A percentile compares a stretch with the other conserved stretches of the same genome.
Evolutionary conservation across 129 eudicot genomes (phyloP).

Genomic region (Helianthus annuus): DNA sequence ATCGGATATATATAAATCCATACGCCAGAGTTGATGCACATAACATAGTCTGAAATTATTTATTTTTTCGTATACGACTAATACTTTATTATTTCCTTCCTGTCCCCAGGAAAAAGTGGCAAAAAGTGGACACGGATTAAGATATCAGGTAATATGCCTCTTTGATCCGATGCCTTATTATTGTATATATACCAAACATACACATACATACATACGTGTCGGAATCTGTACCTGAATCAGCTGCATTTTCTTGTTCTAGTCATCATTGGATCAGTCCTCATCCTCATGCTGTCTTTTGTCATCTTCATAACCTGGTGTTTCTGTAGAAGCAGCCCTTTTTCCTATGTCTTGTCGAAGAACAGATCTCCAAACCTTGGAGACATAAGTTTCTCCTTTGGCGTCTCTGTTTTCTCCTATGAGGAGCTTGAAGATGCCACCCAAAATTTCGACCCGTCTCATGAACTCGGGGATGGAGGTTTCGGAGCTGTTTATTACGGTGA

Average conservation of each 20-base stretch:
- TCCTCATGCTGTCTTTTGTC: slow-evolving; percentile 15
- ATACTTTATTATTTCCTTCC: no score
- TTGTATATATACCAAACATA: neutral
- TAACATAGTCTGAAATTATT: no score
- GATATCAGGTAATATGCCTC: no score
- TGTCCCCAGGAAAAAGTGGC: no score
- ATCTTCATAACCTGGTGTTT: slow-evolving; percentile 19
- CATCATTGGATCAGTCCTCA: slow-evolving; percentile 27
- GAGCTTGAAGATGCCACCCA: slow-evolving; percentile 65
- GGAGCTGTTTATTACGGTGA: slow-evolving; percentile 39
- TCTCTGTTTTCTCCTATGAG: slow-evolving; percentile 48
- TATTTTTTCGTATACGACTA: no score
- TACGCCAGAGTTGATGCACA: no score
- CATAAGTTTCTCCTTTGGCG: slow-evolving; percentile 34
- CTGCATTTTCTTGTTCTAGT: slow-evolving; percentile 22
- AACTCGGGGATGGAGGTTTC: slow-evolving; percentile 62
- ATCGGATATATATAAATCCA: slow-evolving; percentile 9
- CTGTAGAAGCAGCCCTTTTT: slow-evolving; percentile 13
- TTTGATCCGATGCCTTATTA: neutral
- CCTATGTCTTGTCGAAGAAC: slow-evolving; percentile 22
- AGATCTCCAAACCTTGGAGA: slow-evolving; percentile 32
- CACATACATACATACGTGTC: neutral
- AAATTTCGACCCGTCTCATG: slow-evolving; percentile 43
- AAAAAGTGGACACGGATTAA: no score
- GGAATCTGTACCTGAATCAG: neutral